Base-by-base conservation (phyloP, 163 green algal genomes). In the Prototheca wickerhamii region DNA sequence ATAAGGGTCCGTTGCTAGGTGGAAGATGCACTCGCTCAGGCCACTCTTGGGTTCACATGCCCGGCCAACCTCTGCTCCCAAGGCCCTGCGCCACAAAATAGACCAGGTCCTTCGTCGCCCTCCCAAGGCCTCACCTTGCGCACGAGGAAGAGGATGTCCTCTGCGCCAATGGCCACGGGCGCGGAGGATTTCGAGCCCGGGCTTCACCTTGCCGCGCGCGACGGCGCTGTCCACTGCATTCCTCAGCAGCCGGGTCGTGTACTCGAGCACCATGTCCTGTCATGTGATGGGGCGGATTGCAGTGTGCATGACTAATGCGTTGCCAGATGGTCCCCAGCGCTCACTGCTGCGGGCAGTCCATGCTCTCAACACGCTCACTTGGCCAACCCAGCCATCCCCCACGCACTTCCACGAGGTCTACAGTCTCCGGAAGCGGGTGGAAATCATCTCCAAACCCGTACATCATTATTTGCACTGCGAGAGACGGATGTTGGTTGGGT, bases 401-500 rank as follows among this genome's bases (percentile, higher is more conserved):
- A 53, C 60, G 23, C 31, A 65, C 75, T 60, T 82, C 76, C 32
- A 82, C 69, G 21, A 81, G 50, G 32, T 82, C 69, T n/a, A 81
- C 60, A 12, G 76, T 78, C 35, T 82, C 76, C 2, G 64, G 49
- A n/a, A 75, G 63, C 4, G 71, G 71, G 26, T 31, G n/a, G 2
- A 58, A 21, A 37, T 78, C 68, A 52, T 82, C 76, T 0, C 76
- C 76, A 68, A 76, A 82, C 43, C 67, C 76, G 56, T 77, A 81
- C 72, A 82, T 81, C 73, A 82, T 75, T 4, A 69, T 52, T 32
- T 65, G 40, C 33, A 79, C 72, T 79, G 68, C 21, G 26, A 21
- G 20, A 18, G 37, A 15, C 52, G 4, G 29, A 8, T 26, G 50
- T 21, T 28, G 31, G 30, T 10, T n/a, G 4, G 10, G 29, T 3